Evolutionary conservation across 352 stramenopile species (phyloP).

Genomic region (Pythium grandisporangium): DNA sequence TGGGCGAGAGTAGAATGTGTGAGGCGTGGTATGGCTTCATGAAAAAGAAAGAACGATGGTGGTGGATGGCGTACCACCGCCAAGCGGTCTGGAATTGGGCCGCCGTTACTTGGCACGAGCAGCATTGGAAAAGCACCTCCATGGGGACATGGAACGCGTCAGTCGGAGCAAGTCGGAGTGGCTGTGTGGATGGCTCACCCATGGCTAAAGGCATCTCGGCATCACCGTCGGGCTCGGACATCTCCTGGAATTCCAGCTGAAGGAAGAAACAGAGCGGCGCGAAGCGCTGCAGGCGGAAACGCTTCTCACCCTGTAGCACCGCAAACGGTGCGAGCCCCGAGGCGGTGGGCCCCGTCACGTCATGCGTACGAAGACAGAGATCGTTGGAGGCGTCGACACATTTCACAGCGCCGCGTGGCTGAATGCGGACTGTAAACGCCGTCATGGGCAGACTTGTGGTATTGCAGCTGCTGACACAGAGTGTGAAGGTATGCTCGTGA

Average conservation of each 20-base stretch:
- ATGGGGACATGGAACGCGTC: slow-evolving; percentile 10
- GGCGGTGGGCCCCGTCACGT: slow-evolving; percentile 20
- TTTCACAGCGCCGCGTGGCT: slow-evolving; percentile 23
- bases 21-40: no score
- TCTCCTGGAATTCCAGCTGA: slow-evolving; percentile 46
- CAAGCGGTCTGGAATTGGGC: background rate
- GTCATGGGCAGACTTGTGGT: slow-evolving; percentile 45
- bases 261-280: slow-evolving; percentile 38
- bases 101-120: no score
- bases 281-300: slow-evolving; percentile 60
- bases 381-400: slow-evolving; percentile 50
- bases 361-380: slow-evolving; percentile 39
- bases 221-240: slow-evolving; percentile 7
- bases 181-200: no score
- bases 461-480: slow-evolving; percentile 56
- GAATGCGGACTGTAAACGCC: slow-evolving; percentile 62
- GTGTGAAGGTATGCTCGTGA: slow-evolving; percentile 36
- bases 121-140: no score
- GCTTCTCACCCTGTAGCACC: slow-evolving; percentile 52
- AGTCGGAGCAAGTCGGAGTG: slow-evolving; percentile 12
- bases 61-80: background rate
- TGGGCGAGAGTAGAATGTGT: no score
- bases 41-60: slow-evolving; percentile 10
- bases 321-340: slow-evolving; percentile 42
- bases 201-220: slow-evolving; percentile 17